phyloP scores from a whole-genome alignment of 2,329 filamentous ascomycete species.

The Fusarium pseudoanthophilum region DNA sequence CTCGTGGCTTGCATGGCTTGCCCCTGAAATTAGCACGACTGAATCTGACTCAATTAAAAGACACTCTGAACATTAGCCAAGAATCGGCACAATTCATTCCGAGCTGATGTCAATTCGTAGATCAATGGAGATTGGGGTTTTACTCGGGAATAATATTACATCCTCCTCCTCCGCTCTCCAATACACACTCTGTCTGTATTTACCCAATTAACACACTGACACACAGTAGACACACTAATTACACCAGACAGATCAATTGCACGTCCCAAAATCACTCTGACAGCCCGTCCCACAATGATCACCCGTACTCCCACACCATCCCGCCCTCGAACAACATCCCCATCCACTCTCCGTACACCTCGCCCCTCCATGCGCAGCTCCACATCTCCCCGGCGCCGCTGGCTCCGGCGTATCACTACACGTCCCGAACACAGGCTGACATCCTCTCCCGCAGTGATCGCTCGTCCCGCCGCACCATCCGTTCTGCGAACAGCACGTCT shows the following conservation, averaged over 20 bases:
- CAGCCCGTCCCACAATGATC: constrained; percentile 55
- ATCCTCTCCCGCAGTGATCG: constrained; percentile 54
- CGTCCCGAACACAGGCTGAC: constrained; percentile 50
- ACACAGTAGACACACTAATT: not conserved
- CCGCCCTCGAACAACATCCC: constrained; percentile 46
- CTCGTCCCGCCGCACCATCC: constrained; percentile 53
- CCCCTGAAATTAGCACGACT: constrained; percentile 22
- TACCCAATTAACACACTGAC: not conserved
- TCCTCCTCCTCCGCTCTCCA: not conserved
- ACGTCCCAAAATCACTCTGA: constrained; percentile 48
- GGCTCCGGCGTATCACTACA: constrained; percentile 37
- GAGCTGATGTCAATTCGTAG: not conserved
- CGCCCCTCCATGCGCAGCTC: constrained; percentile 33
- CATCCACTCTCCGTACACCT: constrained; percentile 43
- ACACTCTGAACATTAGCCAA: not conserved
- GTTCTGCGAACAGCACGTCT: constrained; percentile 39
- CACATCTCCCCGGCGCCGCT: constrained; percentile 42
- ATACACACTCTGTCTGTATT: not conserved
- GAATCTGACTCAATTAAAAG: not conserved
- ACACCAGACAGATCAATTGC: constrained; percentile 3
- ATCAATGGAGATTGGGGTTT: not conserved
- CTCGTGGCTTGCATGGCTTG: constrained; percentile 4
- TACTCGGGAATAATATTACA: constrained; percentile 10
- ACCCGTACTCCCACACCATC: constrained; percentile 53
- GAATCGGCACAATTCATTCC: constrained; percentile 12